phyloP scores from a whole-genome alignment of 2,329 filamentous ascomycete species.

The Eutypa lata region DNA sequence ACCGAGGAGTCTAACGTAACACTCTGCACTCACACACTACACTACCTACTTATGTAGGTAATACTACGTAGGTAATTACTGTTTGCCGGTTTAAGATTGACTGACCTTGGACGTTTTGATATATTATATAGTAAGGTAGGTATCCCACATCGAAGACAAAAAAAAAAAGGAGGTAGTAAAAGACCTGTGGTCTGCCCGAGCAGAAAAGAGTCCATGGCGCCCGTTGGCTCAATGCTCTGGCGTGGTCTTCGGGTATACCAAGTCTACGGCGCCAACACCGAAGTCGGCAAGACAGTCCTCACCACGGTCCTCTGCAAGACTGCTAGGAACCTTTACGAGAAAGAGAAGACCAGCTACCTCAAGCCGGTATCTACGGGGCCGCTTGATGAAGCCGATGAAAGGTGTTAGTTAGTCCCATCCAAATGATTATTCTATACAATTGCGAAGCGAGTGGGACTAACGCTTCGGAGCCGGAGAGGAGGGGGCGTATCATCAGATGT shows the following conservation, averaged over 20 bases:
- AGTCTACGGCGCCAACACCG: conserved; percentile 79
- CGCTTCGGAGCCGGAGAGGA: neutral
- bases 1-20: too few species aligned
- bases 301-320: conserved; percentile 69
- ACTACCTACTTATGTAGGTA: too few species aligned
- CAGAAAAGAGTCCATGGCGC: conserved; percentile 33
- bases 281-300: conserved; percentile 81
- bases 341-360: conserved; percentile 59
- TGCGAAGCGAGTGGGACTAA: conserved; percentile 1
- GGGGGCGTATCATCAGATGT: neutral
- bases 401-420: conserved; percentile 41
- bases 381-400: conserved; percentile 65
- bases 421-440: neutral
- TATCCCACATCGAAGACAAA: too few species aligned
- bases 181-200: neutral
- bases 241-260: conserved; percentile 67
- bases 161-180: neutral
- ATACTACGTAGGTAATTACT: too few species aligned
- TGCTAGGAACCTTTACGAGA: conserved; percentile 42
- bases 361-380: conserved; percentile 82
- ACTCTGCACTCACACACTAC: too few species aligned
- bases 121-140: too few species aligned
- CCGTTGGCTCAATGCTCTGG: conserved; percentile 62
- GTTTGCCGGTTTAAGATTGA: too few species aligned
- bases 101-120: too few species aligned